Evolutionary conservation across 148 eudicot species (phyloP), one percentile per base, ranked within the genome.

Genomic region (Euryodendron excelsum): DNA sequence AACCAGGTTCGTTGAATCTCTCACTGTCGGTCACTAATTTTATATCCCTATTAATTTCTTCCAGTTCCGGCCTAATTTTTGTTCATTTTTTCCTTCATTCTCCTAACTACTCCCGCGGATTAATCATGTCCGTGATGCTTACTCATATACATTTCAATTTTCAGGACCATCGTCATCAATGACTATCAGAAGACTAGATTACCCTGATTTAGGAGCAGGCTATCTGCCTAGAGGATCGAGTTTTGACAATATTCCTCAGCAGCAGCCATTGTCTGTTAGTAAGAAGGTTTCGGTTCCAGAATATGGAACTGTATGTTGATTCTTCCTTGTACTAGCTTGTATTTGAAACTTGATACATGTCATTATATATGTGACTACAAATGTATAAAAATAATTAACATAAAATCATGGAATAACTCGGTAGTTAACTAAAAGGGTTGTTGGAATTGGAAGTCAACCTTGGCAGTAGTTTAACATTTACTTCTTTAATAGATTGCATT

Each of bases 141-240:
- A n/a, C n/a, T n/a, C n/a, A n/a, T 31, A 21, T 37, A 36, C 3
- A 21, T 66, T 66, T 68, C 52, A 41, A 68, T 37, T 65, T 30
- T 77, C 80, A 77, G 80, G 73, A 28, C 47, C 73, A 17, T 52
- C 80, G n/a, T 66, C 64, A 17, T 1, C 2, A 7, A 9, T 67
- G 50, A 34, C 80, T 31, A 66, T n/a, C 1, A 25, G 67, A 67
- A 77, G 50, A 23, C 73, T 65, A 65, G 73, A 67, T 50, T 77
- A 34, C 80, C 80, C 80, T 77, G 23, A 12, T 52, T 4, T 50
- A 65, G 80, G 11, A 77, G 23, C 21, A 25, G 58, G 33, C 33
- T 33, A 33, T 20, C 44, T 64, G 20, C 44, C 20, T 11, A 59
- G 2, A 37, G 31, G 36, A 15, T 50, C 63, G 0, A 63, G 5